phyloP scores from a whole-genome alignment of 495 filamentous ascomycete species.

The Trichoderma asperelloides region DNA sequence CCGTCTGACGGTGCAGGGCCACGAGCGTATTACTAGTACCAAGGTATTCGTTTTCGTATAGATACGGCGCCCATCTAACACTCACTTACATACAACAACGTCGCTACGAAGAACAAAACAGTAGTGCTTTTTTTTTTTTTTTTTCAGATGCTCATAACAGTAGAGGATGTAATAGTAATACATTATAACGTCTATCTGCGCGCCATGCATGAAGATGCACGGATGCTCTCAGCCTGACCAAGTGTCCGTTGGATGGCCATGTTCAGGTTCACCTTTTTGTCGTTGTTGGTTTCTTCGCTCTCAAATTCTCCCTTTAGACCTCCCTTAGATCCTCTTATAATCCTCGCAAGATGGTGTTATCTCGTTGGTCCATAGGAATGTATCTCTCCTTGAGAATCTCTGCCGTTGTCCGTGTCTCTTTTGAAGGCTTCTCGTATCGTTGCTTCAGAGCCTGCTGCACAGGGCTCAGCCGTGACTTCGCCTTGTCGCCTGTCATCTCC shows the following conservation, averaged over 20 bases:
- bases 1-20: no score
- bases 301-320: background rate
- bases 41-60: no score
- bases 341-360: constrained; percentile 27
- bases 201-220: background rate
- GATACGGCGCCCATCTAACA: no score
- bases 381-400: constrained; percentile 41
- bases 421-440: constrained; percentile 32
- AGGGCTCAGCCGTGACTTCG: constrained; percentile 23
- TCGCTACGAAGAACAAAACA: no score
- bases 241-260: background rate
- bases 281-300: background rate
- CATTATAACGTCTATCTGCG: background rate
- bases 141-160: no score
- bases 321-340: constrained; percentile 17
- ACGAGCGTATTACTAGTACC: no score
- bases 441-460: constrained; percentile 38
- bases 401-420: constrained; percentile 30
- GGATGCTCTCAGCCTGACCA: background rate
- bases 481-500: constrained; percentile 19
- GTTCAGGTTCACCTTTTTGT: background rate
- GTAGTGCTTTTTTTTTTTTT: no score
- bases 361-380: constrained; percentile 30
- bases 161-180: background rate
- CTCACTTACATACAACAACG: no score